Conservation (phyloP, 2,329 filamentous ascomycete species). For the Trichoderma arundinaceum region DNA sequence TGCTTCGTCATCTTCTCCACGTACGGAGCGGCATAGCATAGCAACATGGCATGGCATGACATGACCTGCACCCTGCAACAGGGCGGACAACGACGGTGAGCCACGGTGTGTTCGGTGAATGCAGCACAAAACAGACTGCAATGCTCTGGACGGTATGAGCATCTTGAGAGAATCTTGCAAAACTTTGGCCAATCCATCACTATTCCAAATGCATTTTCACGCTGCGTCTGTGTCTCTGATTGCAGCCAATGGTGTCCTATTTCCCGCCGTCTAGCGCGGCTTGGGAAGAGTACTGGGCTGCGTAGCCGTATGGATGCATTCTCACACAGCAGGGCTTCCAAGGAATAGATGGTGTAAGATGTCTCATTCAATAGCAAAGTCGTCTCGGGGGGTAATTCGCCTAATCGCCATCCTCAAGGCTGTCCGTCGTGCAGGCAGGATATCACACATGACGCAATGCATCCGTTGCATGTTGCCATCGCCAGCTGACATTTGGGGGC, state of each 20-base stretch:
- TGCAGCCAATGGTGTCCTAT: neutral
- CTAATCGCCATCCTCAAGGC: neutral
- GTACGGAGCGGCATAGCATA: neutral
- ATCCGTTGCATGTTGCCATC: slow-evolving; percentile 31
- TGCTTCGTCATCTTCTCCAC: slow-evolving; percentile 11
- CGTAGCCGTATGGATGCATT: neutral
- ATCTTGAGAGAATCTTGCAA: no score
- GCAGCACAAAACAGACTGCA: neutral
- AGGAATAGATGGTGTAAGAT: no score
- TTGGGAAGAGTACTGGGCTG: no score
- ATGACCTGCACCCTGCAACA: neutral
- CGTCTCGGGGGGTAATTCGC: neutral
- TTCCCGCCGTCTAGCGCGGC: slow-evolving; percentile 1
- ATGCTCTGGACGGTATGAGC: no score
- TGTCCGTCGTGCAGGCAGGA: neutral
- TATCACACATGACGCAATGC: slow-evolving; percentile 29
- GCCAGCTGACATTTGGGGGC: slow-evolving; percentile 4
- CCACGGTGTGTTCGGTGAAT: slow-evolving; percentile 7
- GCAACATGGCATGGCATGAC: neutral
- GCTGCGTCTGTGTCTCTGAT: no score
- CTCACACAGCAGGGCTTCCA: neutral
- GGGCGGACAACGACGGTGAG: neutral
- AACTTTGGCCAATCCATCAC: no score
- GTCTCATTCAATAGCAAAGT: neutral
- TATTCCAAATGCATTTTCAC: no score